phyloP scores from a whole-genome alignment of 1,284 basidiomycete genomes.

The Pseudozyma sp. region DNA sequence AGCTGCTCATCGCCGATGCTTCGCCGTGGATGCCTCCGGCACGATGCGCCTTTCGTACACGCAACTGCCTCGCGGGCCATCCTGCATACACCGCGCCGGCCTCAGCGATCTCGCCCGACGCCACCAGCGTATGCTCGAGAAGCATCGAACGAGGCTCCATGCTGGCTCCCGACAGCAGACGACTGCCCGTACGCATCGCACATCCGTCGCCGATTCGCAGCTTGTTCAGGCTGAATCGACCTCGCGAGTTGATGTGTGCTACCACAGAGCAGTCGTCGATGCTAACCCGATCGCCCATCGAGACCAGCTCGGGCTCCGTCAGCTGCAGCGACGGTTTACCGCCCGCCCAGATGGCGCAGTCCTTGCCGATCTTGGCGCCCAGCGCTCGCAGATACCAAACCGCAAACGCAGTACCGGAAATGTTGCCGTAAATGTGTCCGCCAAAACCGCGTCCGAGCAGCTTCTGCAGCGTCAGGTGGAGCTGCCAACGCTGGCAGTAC shows the following conservation, averaged over 20 bases:
- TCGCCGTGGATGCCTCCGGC: conserved; percentile 30
- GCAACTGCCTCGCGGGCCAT: conserved; percentile 65
- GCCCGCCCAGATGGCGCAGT: conserved; percentile 68
- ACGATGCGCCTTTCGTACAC: conserved; percentile 48
- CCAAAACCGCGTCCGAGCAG: conserved; percentile 64
- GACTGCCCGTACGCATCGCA: conserved; percentile 65
- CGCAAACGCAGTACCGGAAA: conserved; percentile 62
- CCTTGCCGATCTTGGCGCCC: conserved; percentile 63
- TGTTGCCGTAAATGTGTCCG: conserved; percentile 64
- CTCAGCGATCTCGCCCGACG: conserved; percentile 68
- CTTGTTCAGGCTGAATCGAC: conserved; percentile 67
- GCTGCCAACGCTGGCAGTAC: conserved; percentile 69
- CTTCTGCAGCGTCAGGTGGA: conserved; percentile 64
- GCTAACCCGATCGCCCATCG: conserved; percentile 66
- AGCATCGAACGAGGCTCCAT: conserved; percentile 68
- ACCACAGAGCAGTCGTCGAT: conserved; percentile 68
- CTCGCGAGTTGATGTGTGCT: conserved; percentile 68
- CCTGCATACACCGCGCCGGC: conserved; percentile 67
- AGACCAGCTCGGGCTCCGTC: conserved; percentile 67
- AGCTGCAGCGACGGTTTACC: conserved; percentile 67
- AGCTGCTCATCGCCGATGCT: conserved; percentile 46
- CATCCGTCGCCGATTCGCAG: conserved; percentile 67
- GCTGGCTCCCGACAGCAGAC: conserved; percentile 65
- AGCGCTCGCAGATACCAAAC: conserved; percentile 67
- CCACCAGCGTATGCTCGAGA: conserved; percentile 67